Percentiles rank a stretch among this genome's conserved stretches.
These are phyloP conservation scores for Nannochloropsis gaditana DNA, from an alignment of 108 stramenopile genomes.

Conservation along the genomic window DNA sequence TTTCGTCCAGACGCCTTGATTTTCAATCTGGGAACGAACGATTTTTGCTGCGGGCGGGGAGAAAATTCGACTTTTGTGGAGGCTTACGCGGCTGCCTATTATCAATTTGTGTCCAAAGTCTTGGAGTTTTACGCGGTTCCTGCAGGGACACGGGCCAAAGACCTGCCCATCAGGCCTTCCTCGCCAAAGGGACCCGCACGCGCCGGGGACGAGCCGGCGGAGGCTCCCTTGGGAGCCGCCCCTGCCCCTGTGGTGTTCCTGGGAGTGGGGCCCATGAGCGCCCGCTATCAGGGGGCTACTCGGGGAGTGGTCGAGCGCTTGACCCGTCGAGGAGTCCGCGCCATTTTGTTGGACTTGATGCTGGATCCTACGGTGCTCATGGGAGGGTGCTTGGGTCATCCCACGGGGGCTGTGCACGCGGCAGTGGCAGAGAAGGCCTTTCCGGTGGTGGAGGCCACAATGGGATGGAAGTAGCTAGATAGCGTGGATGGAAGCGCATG, in stretches of 20 bases:
- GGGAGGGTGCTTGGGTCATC: neutral
- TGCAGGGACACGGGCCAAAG: neutral
- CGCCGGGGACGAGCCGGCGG: neutral
- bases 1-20: neutral
- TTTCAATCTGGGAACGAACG: neutral
- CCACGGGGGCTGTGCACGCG: neutral
- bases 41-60: neutral
- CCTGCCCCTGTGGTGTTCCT: neutral
- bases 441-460: neutral
- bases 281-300: neutral
- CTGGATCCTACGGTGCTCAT: neutral
- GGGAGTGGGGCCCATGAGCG: neutral
- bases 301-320: conserved; percentile 3
- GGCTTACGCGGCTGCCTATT: neutral
- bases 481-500: no score
- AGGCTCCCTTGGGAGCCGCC: neutral
- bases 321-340: neutral
- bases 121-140: neutral
- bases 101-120: neutral
- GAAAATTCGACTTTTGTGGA: neutral
- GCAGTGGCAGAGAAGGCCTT: neutral
- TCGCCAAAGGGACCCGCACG: neutral
- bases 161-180: neutral
- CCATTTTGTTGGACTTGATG: neutral
- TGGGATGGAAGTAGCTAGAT: neutral